Conservation (phyloP, 306 rosid species). For the Casuarina glauca region DNA sequence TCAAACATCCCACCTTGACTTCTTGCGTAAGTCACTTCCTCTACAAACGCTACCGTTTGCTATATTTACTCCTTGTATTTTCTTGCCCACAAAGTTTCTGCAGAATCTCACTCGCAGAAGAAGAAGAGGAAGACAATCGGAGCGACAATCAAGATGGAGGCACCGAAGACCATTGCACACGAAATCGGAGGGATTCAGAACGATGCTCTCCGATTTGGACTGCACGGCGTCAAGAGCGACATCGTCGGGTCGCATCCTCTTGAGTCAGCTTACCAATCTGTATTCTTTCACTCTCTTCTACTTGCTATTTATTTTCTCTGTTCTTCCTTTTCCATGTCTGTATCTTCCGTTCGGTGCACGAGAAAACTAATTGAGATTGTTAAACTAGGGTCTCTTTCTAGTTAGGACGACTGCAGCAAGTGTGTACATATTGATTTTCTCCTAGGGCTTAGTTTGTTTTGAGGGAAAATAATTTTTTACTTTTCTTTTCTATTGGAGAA, state of each 20-base stretch:
- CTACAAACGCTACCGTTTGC: background rate
- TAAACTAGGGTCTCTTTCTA: background rate
- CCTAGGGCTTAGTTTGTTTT: constrained; percentile 28
- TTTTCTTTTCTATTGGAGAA: background rate
- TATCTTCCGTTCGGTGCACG: background rate
- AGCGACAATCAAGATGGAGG: constrained; percentile 39
- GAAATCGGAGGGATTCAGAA: constrained; percentile 88
- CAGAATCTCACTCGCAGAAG: background rate
- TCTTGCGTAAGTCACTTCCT: background rate
- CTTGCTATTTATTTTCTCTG: background rate
- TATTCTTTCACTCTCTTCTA: constrained; percentile 34
- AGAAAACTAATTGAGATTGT: background rate
- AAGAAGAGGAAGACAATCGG: background rate
- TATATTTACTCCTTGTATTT: background rate
- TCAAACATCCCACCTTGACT: background rate
- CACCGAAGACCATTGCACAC: constrained; percentile 64
- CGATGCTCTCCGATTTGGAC: constrained; percentile 79
- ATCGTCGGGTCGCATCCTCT: constrained; percentile 74
- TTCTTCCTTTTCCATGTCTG: background rate
- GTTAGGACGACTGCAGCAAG: background rate
- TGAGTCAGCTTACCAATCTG: constrained; percentile 67
- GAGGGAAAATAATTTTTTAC: background rate
- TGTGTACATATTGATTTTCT: background rate
- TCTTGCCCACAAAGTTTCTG: constrained; percentile 5
- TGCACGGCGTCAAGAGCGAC: constrained; percentile 70